Base-by-base conservation (phyloP, 805 yeast genomes). In the Saccharomycopsis selenospora region DNA sequence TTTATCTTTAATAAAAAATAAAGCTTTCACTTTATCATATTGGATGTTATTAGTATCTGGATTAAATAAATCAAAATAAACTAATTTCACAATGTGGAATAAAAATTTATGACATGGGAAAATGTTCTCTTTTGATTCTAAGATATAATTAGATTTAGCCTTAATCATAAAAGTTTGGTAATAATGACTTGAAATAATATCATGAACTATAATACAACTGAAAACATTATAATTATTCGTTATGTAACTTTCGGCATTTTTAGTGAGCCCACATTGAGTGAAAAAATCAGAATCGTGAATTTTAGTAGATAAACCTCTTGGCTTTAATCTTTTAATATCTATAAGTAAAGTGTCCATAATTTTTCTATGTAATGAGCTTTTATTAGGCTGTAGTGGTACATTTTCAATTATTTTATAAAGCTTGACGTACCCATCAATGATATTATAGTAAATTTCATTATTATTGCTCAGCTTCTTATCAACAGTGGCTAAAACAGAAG, bases 81-180 rank as follows among this genome's bases (percentile, higher is more conserved):
- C 14, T 33, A 52, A 17, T 3, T 40, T 28, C 17, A 46, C 27
- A 10, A 52, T 38, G n/a, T 42, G 46, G 25, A 49, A 49, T 13
- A 46, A 20, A 41, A 46, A 52, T 22, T 42, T 44, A 23, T 22
- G 22, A 10, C 43, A 24, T 23, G 55, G 55, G 43, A 43, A 52
- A 20, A 33, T 14, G 38, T 17, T 14, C 10, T 33, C 38, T 10
- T 33, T 33, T 6, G 38, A 20, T 14, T 33, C 38, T 14, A 33
- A 33, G 10, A 33, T 10, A 14, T 33, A 33, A 14, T 33, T 33
- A 4, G 38, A 33, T 20, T 33, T 17, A 5, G 38, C 38, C 10
- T 33, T 33, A 10, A 20, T 33, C 38, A 33, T 14, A 33, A 33
- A 33, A 6, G n/a, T 33, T 33, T 20, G 4, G 38, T 14, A 33